These are phyloP conservation scores for Rhizopogon vinicolor DNA, from an alignment of 768 basidiomycete genomes.

Conservation along the genomic window DNA sequence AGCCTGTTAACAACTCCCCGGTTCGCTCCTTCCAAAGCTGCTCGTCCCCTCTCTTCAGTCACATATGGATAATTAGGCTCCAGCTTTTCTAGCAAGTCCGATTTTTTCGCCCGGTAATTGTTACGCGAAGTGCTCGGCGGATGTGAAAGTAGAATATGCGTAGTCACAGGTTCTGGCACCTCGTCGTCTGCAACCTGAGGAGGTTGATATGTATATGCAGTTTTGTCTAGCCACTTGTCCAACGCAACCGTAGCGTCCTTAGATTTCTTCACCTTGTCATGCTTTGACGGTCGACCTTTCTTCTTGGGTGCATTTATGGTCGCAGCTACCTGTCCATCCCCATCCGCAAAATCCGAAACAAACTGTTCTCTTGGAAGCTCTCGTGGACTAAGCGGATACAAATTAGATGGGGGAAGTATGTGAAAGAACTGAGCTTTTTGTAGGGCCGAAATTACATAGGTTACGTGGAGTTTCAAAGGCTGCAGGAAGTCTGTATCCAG, in stretches of 20 bases:
- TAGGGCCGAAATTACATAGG: constrained; percentile 46
- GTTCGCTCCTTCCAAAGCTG: constrained; percentile 42
- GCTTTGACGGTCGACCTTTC: constrained; percentile 60
- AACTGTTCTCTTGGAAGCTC: constrained; percentile 67
- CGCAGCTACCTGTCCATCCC: not conserved
- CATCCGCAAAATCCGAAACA: constrained; percentile 29
- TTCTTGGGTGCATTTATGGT: constrained; percentile 34
- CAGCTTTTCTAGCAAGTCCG: constrained; percentile 33
- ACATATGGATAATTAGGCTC: constrained; percentile 15
- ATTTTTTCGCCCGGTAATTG: constrained; percentile 42
- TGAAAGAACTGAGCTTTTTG: constrained; percentile 49
- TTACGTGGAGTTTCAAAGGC: constrained; percentile 46
- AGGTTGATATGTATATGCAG: constrained; percentile 16
- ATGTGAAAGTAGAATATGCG: constrained; percentile 30
- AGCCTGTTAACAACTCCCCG: constrained; percentile 48
- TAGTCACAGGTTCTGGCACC: constrained; percentile 11
- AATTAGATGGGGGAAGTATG: constrained; percentile 49
- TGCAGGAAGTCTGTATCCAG: constrained; percentile 36
- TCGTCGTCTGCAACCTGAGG: not conserved
- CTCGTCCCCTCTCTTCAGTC: constrained; percentile 13
- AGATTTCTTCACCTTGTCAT: constrained; percentile 53
- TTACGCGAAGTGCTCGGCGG: constrained; percentile 27
- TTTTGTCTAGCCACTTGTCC: constrained; percentile 45
- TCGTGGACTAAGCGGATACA: constrained; percentile 55
- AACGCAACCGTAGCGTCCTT: constrained; percentile 44